Conservation (phyloP, 208 protist species). For the Wallacemonas sp. region DNA sequence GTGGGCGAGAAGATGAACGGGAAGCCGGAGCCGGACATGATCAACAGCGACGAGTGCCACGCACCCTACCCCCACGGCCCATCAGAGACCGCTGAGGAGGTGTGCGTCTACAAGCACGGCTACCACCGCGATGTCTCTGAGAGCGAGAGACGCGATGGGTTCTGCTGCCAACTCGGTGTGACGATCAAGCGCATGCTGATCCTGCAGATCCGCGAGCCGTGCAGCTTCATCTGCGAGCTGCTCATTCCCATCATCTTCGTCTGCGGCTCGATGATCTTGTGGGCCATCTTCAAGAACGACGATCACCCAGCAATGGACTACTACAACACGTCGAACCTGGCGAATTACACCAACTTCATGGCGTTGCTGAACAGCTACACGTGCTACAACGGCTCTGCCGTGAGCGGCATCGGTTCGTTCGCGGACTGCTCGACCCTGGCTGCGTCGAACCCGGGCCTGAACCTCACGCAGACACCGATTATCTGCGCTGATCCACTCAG, state of each 20-base stretch:
- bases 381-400: slow-evolving; percentile 34
- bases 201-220: slow-evolving; percentile 34
- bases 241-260: slow-evolving; percentile 71
- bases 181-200: slow-evolving; percentile 56
- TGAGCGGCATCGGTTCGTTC: not conserved
- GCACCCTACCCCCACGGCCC: not conserved
- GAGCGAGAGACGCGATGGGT: slow-evolving; percentile 22
- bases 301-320: slow-evolving; percentile 18
- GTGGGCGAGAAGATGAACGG: not conserved
- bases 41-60: not conserved
- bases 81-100: slow-evolving; percentile 4
- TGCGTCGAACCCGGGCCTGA: not conserved
- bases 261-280: slow-evolving; percentile 48
- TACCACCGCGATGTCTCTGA: not conserved
- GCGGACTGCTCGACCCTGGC: slow-evolving; percentile 10
- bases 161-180: slow-evolving; percentile 49
- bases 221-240: slow-evolving; percentile 47
- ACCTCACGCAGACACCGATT: slow-evolving; percentile 14
- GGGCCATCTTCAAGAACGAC: slow-evolving; percentile 46
- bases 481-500: slow-evolving; percentile 21
- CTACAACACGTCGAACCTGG: slow-evolving; percentile 21
- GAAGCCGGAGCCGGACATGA: not conserved
- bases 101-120: slow-evolving; percentile 10
- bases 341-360: slow-evolving; percentile 10
- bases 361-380: slow-evolving; percentile 17